Percentiles rank a stretch among this genome's conserved stretches.
phyloP scores from a whole-genome alignment of 805 yeast genomes.

The Wickerhamiella qilinensis region DNA sequence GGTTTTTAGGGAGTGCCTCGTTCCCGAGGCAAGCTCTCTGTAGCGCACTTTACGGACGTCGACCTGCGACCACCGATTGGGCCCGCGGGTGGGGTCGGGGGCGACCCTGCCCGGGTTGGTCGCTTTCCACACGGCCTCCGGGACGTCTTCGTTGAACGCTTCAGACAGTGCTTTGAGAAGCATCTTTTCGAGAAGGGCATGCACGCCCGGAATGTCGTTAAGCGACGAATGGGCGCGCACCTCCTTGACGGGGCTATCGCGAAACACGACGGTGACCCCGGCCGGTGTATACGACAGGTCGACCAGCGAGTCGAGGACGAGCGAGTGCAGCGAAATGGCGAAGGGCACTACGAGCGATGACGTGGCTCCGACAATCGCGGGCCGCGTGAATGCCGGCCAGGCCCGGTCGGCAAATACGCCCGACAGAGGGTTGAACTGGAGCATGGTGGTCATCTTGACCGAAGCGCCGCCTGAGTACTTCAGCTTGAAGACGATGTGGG shows the following conservation, averaged over 20 bases:
- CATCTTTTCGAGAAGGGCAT: constrained; percentile 13
- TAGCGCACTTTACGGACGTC: constrained; percentile 1
- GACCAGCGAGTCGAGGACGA: constrained; percentile 18
- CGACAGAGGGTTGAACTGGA: constrained; percentile 55
- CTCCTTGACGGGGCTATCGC: constrained; percentile 18
- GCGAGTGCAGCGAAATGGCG: constrained; percentile 12
- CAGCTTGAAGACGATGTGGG: constrained; percentile 44
- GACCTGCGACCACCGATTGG: constrained; percentile 14
- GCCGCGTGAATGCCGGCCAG: constrained; percentile 15
- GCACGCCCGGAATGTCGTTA: constrained; percentile 19
- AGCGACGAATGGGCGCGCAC: constrained; percentile 18
- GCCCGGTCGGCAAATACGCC: constrained; percentile 22
- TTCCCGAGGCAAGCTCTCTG: constrained; percentile 2
- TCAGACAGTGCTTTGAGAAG: constrained; percentile 15
- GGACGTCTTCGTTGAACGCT: constrained; percentile 22
- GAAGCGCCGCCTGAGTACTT: constrained; percentile 62
- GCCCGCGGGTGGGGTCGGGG: constrained; percentile 16
- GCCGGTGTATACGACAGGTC: constrained; percentile 18
- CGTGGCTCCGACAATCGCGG: constrained; percentile 15
- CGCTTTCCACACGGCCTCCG: constrained; percentile 19
- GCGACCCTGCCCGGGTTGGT: constrained; percentile 10
- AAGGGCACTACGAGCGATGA: constrained; percentile 18
- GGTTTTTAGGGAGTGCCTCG: neutral
- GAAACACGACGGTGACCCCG: constrained; percentile 19
- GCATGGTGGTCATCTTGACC: constrained; percentile 52